phyloP scores from a whole-genome alignment of 352 stramenopile species.

The Globisporangium sylvaticum region DNA sequence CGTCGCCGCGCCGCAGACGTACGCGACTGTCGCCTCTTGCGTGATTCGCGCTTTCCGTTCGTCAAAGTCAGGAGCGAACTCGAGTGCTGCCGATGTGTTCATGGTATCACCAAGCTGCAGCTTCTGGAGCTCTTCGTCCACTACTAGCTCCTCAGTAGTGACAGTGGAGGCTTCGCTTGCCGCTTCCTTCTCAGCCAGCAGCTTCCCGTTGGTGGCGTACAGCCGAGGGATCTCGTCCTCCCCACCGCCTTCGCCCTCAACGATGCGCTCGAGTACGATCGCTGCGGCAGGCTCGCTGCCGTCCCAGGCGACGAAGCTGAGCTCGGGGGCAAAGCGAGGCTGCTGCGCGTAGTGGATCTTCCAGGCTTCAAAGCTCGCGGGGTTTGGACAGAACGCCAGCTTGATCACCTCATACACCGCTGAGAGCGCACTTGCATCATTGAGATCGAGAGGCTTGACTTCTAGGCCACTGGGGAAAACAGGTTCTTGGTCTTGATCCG shows the following conservation, averaged over 20 bases:
- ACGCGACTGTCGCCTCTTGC: background rate
- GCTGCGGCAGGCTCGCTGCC: background rate
- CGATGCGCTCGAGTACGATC: slow-evolving; percentile 1
- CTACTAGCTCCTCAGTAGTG: background rate
- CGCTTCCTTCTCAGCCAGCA: background rate
- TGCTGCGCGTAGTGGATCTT: slow-evolving; percentile 17
- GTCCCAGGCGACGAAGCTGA: slow-evolving; percentile 12
- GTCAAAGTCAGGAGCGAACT: background rate
- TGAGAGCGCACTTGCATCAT: background rate
- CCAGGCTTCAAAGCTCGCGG: slow-evolving; percentile 15
- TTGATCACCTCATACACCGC: slow-evolving; percentile 15
- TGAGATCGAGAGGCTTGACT: slow-evolving; percentile 7
- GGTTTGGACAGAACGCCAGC: slow-evolving; percentile 4
- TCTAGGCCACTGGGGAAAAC: background rate
- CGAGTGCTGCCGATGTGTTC: background rate
- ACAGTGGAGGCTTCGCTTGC: background rate
- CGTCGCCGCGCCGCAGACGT: background rate
- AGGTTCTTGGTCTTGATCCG: background rate
- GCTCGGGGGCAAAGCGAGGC: slow-evolving; percentile 16
- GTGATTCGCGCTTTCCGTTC: background rate
- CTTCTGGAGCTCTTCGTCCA: background rate
- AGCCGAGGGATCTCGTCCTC: background rate
- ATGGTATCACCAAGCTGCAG: background rate
- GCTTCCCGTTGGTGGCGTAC: background rate
- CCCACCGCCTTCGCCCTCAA: slow-evolving; percentile 1